These are phyloP conservation scores for Anthostomella pinea DNA, from an alignment of 2,329 filamentous ascomycete genomes.

Conservation along the genomic window DNA sequence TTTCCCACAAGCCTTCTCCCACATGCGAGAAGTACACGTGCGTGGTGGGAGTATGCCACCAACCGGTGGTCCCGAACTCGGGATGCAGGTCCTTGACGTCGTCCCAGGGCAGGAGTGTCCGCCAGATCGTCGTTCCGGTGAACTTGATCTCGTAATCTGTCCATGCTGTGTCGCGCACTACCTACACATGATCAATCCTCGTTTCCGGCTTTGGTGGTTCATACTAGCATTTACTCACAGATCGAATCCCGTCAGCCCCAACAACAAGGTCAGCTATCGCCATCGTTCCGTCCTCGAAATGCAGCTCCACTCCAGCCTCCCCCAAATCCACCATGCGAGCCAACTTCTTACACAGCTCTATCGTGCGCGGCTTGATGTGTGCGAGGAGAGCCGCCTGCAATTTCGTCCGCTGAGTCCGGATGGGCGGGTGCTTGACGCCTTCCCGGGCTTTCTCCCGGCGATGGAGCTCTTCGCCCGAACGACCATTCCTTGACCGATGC, in stretches of 20 bases:
- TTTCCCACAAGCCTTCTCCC: conserved; percentile 27
- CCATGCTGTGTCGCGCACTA: conserved; percentile 26
- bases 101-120: conserved; percentile 38
- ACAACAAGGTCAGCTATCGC: conserved; percentile 46
- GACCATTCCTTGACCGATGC: conserved; percentile 22
- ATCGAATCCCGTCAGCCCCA: conserved; percentile 52
- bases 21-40: conserved; percentile 30
- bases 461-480: conserved; percentile 25
- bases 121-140: conserved; percentile 46
- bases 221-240: conserved; percentile 29
- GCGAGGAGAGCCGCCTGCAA: conserved; percentile 48
- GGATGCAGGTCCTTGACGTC: conserved; percentile 31
- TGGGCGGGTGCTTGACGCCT: conserved; percentile 9
- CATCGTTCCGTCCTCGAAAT: conserved; percentile 42
- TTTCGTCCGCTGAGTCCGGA: conserved; percentile 31
- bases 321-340: conserved; percentile 36
- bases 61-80: conserved; percentile 25
- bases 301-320: conserved; percentile 36
- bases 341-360: conserved; percentile 46
- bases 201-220: conserved; percentile 25
- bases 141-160: conserved; percentile 26
- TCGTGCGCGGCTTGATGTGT: conserved; percentile 40
- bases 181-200: conserved; percentile 26
- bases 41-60: conserved; percentile 29
- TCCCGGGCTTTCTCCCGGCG: conserved; percentile 19